Base-by-base conservation (phyloP, 2,329 filamentous ascomycete species). In the Colletotrichum sp. region DNA sequence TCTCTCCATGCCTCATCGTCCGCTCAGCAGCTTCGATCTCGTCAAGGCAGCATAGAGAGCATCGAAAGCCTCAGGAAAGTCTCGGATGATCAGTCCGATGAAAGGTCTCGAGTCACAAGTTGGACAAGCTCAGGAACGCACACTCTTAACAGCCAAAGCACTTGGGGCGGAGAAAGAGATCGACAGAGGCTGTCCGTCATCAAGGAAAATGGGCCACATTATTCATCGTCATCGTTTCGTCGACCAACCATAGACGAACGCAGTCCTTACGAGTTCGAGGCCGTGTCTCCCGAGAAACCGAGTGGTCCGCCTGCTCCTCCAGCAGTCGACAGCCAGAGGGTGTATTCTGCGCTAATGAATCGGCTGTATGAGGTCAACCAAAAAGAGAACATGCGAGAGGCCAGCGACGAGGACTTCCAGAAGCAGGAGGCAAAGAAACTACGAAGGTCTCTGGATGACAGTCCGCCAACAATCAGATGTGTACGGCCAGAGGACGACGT, bases 81-180 rank as follows among this genome's bases (percentile, higher is more conserved):
- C 2, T 85, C 83, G 16, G 89, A 90, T 52, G 89, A 91, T 24
- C 90, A 87, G 26, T 26, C 55, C 13, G 55, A 90, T 48, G 89
- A 91, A 24, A 90, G 86, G 78, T 94, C 92, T n/a, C 86, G 93
- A 26, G 91, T 94, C 67, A 94, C 93, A 3, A 95, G 93, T 82
- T 95, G 94, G 94, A 90, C 90, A 6, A 91, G 92, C 76, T 94
- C 93, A 1, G 91, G 90, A 2, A 87, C 88, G 3, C 89, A 89
- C 72, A 92, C 90, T 4, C 88, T 90, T 4, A 83, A 88, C 8
- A 91, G 84, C 82, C 74, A 88, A 60, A 83, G 74, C 21, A 74
- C 66, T 6, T 80, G 80, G 70, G 70, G 26, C 71, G 83, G 81
- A 2, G 88, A 90, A 75, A 84, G 89, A 86, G 86, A 91, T 75